Percentiles rank a stretch among this genome's conserved stretches.
These are phyloP conservation scores for Syzygium oleosum DNA, from an alignment of 345 rosid genomes.

Conservation along the genomic window DNA sequence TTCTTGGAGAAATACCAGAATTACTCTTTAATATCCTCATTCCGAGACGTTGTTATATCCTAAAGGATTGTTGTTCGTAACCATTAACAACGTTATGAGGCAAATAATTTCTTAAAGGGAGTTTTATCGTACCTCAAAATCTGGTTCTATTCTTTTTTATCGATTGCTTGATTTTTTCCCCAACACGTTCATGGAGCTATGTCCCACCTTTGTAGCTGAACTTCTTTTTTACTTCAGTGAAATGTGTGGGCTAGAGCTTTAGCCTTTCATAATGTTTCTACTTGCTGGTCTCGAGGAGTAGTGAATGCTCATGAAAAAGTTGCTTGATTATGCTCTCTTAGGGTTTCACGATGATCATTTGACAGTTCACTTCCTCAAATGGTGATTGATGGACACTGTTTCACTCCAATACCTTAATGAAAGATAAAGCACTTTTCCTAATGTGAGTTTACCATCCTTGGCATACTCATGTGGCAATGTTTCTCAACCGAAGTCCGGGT, in stretches of 20 bases:
- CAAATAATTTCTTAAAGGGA: no score
- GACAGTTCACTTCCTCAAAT: not conserved
- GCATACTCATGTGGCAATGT: not conserved
- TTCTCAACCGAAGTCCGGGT: accelerated
- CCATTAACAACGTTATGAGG: no score
- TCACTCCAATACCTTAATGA: not conserved
- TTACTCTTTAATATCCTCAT: no score
- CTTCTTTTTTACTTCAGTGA: not conserved
- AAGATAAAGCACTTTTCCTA: not conserved
- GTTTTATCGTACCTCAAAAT: no score
- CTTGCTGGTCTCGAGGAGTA: not conserved
- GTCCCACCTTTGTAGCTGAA: not conserved
- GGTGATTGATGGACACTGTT: not conserved
- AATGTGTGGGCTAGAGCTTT: not conserved
- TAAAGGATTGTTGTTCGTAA: no score
- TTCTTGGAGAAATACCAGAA: no score
- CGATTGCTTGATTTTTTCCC: no score
- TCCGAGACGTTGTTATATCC: no score
- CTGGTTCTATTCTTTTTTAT: no score
- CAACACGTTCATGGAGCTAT: not conserved
- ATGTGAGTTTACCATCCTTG: not conserved
- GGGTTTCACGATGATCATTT: not conserved
- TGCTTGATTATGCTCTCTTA: not conserved
- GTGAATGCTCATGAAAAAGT: not conserved
- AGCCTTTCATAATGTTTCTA: not conserved